Conservation (phyloP, 306 rosid genomes). For the Vachellia collinsii region DNA sequence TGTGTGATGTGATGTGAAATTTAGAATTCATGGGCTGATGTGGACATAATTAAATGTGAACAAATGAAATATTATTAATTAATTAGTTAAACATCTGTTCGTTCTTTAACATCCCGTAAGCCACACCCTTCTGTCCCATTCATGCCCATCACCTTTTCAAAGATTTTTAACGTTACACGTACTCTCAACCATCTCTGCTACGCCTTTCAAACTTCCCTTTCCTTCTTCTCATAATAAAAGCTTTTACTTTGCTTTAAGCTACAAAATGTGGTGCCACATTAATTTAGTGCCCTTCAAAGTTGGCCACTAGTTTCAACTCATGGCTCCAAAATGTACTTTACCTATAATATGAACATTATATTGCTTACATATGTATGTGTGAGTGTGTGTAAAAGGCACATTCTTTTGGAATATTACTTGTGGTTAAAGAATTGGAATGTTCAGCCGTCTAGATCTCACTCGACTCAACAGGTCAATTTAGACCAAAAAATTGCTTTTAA, state of each 20-base stretch:
- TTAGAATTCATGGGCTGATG: neutral
- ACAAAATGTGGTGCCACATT: neutral
- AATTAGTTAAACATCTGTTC: too few species aligned
- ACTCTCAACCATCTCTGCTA: neutral
- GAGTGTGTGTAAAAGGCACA: too few species aligned
- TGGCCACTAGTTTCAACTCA: neutral
- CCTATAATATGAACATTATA: neutral
- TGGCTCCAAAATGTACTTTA: neutral
- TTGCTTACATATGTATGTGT: too few species aligned
- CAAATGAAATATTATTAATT: neutral
- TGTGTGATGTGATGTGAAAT: neutral
- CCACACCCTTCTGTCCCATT: slow-evolving; percentile 33
- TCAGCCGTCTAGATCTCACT: too few species aligned
- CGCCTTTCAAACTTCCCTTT: slow-evolving; percentile 20
- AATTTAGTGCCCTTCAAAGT: neutral
- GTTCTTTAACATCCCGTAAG: slow-evolving; percentile 4
- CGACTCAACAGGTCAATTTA: too few species aligned
- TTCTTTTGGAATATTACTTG: too few species aligned
- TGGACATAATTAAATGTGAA: neutral
- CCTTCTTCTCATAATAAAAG: neutral
- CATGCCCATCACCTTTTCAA: slow-evolving; percentile 12
- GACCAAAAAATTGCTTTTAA: too few species aligned
- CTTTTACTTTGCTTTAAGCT: slow-evolving; percentile 24
- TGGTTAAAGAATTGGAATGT: too few species aligned
- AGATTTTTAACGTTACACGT: slow-evolving; percentile 3